phyloP scores from a whole-genome alignment of 169 alveolate species.

The Plasmodium vivax region DNA sequence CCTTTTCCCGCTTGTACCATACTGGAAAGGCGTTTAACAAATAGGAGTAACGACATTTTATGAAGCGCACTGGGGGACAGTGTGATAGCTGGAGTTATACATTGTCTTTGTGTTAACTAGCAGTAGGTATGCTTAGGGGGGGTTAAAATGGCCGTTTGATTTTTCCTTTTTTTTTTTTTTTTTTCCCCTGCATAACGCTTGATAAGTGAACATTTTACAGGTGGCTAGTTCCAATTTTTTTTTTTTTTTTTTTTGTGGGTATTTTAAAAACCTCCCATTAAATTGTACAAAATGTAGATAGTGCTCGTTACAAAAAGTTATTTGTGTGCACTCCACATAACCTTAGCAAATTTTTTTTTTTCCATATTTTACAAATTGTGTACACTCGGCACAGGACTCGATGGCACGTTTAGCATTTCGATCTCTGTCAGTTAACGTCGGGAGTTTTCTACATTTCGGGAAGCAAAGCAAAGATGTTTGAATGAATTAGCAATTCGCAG shows the following conservation, averaged over 20 bases:
- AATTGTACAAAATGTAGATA: background rate
- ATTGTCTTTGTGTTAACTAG: background rate
- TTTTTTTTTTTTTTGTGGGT: background rate
- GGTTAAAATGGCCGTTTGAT: background rate
- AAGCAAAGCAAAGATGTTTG: background rate
- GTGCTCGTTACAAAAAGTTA: background rate
- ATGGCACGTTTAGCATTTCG: background rate
- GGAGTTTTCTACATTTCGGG: background rate
- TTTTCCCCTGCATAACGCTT: background rate
- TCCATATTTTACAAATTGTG: background rate
- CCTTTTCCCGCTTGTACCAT: background rate
- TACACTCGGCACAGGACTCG: background rate
- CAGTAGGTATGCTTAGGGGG: background rate
- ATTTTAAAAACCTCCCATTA: background rate
- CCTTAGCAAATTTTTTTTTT: background rate
- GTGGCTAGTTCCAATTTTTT: conserved; percentile 24
- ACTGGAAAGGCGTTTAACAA: background rate
- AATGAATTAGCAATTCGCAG: background rate
- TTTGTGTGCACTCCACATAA: conserved; percentile 18
- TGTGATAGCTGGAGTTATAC: background rate
- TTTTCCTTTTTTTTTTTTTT: background rate
- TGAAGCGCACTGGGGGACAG: background rate
- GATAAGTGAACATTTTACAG: background rate
- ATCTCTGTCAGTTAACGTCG: background rate
- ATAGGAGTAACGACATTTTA: background rate